Evolutionary conservation across 371 early-diverging fungal species (phyloP).

Genomic region (Dinochytrium kinnereticum): DNA sequence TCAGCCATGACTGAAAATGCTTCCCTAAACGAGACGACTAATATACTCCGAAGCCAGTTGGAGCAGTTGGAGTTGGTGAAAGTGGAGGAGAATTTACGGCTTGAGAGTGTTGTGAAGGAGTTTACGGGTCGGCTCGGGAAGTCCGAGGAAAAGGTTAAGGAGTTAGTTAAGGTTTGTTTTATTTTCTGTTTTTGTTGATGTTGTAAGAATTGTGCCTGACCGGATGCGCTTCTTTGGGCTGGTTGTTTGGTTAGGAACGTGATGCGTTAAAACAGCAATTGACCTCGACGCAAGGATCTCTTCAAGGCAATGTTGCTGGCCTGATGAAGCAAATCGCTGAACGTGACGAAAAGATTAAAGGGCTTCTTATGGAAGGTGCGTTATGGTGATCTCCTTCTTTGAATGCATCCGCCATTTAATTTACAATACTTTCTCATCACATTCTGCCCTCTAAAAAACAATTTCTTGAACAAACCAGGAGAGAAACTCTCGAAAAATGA

Average conservation of each 20-base stretch:
- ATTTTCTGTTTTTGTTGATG: too few relatives aligned
- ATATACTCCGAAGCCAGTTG: constrained; percentile 45
- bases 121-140: constrained; percentile 30
- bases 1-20: constrained; percentile 69
- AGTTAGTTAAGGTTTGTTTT: constrained; percentile 24
- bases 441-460: neutral
- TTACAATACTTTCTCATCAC: too few relatives aligned
- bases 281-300: constrained; percentile 35
- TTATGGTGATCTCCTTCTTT: neutral
- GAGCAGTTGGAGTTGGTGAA: constrained; percentile 53
- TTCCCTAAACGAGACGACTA: constrained; percentile 55
- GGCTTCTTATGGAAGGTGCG: constrained; percentile 65
- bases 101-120: constrained; percentile 29
- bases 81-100: neutral
- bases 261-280: constrained; percentile 29
- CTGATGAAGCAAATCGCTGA: constrained; percentile 57
- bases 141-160: constrained; percentile 30
- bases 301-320: constrained; percentile 58
- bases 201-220: too few relatives aligned
- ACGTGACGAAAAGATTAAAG: constrained; percentile 67
- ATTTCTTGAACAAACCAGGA: constrained; percentile 50
- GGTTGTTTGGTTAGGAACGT: constrained; percentile 29
- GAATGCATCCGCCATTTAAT: neutral
- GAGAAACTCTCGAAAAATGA: constrained; percentile 82
- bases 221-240: too few relatives aligned